Base-by-base conservation (phyloP, 2,329 filamentous ascomycete species). In the Colletotrichum higginsianum region DNA sequence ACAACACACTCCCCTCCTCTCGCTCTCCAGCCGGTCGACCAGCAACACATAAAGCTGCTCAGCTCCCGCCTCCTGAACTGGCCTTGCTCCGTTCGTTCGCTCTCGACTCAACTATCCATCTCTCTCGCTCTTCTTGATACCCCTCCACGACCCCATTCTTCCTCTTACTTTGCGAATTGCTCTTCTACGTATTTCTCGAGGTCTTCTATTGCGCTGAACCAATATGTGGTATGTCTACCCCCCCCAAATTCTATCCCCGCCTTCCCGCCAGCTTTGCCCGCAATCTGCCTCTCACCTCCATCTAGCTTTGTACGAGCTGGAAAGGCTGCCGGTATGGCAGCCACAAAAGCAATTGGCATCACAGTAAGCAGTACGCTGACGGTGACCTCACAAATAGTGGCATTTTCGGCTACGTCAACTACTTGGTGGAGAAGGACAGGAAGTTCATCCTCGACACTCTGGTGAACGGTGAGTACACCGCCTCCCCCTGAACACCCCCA, bases 341-440 rank as follows among this genome's bases (percentile, higher is more conserved):
- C 61, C 57, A 52, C 49, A 35, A 35, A 60, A 35, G 58, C 65
- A 68, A 62, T 55, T 66, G 58, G 57, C 47, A 64, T 18, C 21
- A 15, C 35, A 67, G 46, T 71, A 71, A 72, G 82, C 74, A 60
- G 56, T 74, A 53, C 66, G 67, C 70, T 72, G 67, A 72, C 70
- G 55, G 23, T 15, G 56, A 38, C 73, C 56, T 50, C 70, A 72
- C 42, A 71, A 38, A 73, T 75, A 96, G 94, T 92, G 94, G 94
- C 84, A 97, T 96, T 85, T 97, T 98, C 87, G 96, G 96, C 80
- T 98, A 98, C 89, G 94, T 98, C 88, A 98, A 98, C 88, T 98
- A 98, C 86, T 88, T 98, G 83, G 95, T 98, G 83, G 96, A 98
- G 90, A 98, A 97, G 90, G 96, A 98, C 87, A 91, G 96, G 84